Evolutionary conservation across 805 yeast species (phyloP).

Genomic region (Cephaloascus albidus): DNA sequence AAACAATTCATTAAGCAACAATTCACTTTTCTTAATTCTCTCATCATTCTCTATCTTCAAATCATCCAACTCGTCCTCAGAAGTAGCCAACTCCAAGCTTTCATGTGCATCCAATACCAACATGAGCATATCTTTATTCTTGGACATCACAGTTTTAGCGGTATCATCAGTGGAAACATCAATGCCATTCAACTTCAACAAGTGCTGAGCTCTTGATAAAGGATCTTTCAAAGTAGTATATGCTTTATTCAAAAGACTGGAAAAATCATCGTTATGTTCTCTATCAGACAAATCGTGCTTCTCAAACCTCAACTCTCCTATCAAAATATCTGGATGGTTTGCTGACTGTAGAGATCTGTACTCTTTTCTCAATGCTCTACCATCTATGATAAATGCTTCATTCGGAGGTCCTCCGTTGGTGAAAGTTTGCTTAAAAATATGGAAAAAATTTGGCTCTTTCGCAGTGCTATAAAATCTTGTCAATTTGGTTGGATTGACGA

Average conservation of each 20-base stretch:
- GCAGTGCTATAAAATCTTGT: not conserved
- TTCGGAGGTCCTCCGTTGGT: constrained; percentile 55
- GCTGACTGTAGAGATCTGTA: constrained; percentile 63
- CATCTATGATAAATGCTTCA: constrained; percentile 51
- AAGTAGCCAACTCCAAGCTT: constrained; percentile 55
- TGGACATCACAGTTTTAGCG: constrained; percentile 29
- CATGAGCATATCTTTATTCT: constrained; percentile 54
- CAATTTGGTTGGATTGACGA: not conserved
- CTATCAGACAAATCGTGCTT: constrained; percentile 4
- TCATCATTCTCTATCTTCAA: constrained; percentile 47
- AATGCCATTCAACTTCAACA: constrained; percentile 35
- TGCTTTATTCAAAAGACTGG: constrained; percentile 61
- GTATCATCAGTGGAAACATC: constrained; percentile 55
- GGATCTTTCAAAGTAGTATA: constrained; percentile 67
- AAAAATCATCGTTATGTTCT: constrained; percentile 24
- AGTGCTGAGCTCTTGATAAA: constrained; percentile 56
- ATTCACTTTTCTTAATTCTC: constrained; percentile 40
- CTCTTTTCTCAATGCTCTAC: constrained; percentile 55
- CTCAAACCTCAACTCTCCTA: constrained; percentile 13
- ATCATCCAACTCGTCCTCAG: constrained; percentile 45
- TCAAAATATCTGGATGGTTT: constrained; percentile 71
- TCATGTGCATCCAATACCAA: constrained; percentile 82
- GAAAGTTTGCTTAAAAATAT: constrained; percentile 68
- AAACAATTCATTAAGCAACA: constrained; percentile 37
- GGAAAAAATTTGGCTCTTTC: constrained; percentile 29